Evolutionary conservation across 2,329 filamentous ascomycete species (phyloP).

Genomic region (Aspergillus costaricaensis): DNA sequence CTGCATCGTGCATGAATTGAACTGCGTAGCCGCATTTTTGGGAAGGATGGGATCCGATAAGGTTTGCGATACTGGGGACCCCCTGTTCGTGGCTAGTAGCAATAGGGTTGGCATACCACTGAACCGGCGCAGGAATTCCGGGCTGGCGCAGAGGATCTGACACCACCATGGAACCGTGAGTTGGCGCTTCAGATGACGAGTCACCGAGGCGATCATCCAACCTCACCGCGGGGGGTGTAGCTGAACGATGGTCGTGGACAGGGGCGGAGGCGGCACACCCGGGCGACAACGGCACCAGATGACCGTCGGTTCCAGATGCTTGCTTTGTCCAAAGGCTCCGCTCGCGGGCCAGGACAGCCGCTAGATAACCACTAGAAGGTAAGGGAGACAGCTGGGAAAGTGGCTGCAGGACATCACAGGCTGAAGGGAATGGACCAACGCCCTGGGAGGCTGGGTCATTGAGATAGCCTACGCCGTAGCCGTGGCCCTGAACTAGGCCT

Average conservation of each 20-base stretch:
- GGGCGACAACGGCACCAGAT: background rate
- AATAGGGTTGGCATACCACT: slow-evolving; percentile 9
- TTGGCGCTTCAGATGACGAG: slow-evolving; percentile 10
- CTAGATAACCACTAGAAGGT: slow-evolving; percentile 29
- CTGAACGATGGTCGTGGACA: background rate
- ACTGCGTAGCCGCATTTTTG: slow-evolving; percentile 34
- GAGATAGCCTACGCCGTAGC: slow-evolving; percentile 7
- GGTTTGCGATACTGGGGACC: slow-evolving; percentile 13
- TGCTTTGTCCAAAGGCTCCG: slow-evolving; percentile 12
- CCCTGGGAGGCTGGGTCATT: slow-evolving; percentile 7
- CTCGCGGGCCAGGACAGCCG: slow-evolving; percentile 20
- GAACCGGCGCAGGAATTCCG: slow-evolving; percentile 13
- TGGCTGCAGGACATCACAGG: slow-evolving; percentile 29
- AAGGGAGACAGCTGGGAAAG: slow-evolving; percentile 24
- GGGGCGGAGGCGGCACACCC: slow-evolving; percentile 1
- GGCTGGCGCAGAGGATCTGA: slow-evolving; percentile 15
- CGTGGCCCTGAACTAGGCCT: slow-evolving; percentile 11
- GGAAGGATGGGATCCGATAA: slow-evolving; percentile 16
- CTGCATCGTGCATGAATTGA: slow-evolving; percentile 34
- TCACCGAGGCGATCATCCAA: slow-evolving; percentile 9
- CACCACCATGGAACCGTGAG: slow-evolving; percentile 8
- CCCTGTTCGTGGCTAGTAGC: slow-evolving; percentile 10
- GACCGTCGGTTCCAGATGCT: slow-evolving; percentile 8
- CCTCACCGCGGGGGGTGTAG: slow-evolving; percentile 7
- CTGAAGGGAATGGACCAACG: slow-evolving; percentile 20